Evolutionary conservation across 441 rosid genomes (phyloP).

Genomic region (Aleurites moluccanus): DNA sequence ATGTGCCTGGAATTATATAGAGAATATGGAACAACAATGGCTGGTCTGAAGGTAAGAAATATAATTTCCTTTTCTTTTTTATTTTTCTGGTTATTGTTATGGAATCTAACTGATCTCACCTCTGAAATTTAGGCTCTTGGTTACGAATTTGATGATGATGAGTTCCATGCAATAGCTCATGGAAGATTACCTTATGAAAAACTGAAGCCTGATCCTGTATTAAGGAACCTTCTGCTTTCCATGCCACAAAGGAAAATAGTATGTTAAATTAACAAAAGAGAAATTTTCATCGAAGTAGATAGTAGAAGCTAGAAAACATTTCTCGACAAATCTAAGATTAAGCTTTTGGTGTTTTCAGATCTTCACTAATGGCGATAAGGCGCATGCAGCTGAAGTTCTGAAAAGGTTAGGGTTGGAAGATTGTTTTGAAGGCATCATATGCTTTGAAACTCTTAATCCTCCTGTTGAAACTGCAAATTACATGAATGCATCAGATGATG

Average conservation of each 20-base stretch:
- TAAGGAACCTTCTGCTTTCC: conserved; percentile 67
- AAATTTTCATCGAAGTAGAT: background rate
- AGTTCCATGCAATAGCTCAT: conserved; percentile 75
- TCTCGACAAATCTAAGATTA: background rate
- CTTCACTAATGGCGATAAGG: conserved; percentile 84
- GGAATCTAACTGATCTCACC: background rate
- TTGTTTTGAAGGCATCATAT: conserved; percentile 85
- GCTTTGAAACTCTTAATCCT: conserved; percentile 88
- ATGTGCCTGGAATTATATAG: conserved; percentile 66
- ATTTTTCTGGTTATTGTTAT: background rate
- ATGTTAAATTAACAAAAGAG: conserved; percentile 15
- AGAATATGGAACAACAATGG: conserved; percentile 96
- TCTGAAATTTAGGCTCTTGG: conserved; percentile 65
- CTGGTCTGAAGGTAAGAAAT: conserved; percentile 74
- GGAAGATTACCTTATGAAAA: conserved; percentile 82
- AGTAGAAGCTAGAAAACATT: background rate
- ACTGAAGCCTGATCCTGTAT: conserved; percentile 78
- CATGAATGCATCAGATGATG: conserved; percentile 31
- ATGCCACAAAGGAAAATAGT: conserved; percentile 81
- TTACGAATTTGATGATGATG: conserved; percentile 76
- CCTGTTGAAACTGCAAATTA: conserved; percentile 1
- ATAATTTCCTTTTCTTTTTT: background rate
- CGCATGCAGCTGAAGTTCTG: conserved; percentile 65
- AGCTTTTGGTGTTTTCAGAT: conserved; percentile 38
- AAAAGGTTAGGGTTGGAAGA: conserved; percentile 75